Conservation (phyloP, 345 rosid species). For the Citrus hindsii region DNA sequence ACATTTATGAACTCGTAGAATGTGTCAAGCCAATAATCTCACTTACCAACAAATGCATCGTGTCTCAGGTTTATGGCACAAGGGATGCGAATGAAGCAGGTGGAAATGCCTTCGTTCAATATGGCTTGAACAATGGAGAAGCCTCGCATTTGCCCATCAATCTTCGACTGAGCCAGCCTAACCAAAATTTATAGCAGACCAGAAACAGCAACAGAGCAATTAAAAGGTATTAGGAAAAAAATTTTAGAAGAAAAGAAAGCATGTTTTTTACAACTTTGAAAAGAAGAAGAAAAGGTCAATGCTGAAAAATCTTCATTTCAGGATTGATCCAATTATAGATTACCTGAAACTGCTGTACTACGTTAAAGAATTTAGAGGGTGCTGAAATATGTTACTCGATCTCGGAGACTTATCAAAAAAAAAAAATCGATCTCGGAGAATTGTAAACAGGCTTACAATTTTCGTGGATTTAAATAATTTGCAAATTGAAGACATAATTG, state of each 20-base stretch:
- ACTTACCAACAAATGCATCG: neutral
- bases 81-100: conserved; percentile 21
- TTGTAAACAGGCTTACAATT: neutral
- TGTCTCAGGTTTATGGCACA: conserved; percentile 46
- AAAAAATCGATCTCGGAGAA: neutral
- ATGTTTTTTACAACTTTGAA: neutral
- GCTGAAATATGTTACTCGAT: neutral
- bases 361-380: conserved; percentile 7
- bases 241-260: neutral
- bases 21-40: neutral
- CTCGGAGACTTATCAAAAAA: neutral
- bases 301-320: neutral
- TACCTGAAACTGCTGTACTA: conserved; percentile 10
- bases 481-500: neutral
- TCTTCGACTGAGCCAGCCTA: conserved; percentile 56
- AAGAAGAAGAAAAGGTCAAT: neutral
- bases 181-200: conserved; percentile 24
- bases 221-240: conserved; percentile 3
- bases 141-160: conserved; percentile 33
- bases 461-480: neutral
- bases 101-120: conserved; percentile 26
- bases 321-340: neutral
- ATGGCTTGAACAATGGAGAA: conserved; percentile 23
- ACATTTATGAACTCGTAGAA: neutral
- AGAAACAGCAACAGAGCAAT: conserved; percentile 24